Conservation (phyloP, 257 asterid genomes). For the Eustoma russellianum region DNA sequence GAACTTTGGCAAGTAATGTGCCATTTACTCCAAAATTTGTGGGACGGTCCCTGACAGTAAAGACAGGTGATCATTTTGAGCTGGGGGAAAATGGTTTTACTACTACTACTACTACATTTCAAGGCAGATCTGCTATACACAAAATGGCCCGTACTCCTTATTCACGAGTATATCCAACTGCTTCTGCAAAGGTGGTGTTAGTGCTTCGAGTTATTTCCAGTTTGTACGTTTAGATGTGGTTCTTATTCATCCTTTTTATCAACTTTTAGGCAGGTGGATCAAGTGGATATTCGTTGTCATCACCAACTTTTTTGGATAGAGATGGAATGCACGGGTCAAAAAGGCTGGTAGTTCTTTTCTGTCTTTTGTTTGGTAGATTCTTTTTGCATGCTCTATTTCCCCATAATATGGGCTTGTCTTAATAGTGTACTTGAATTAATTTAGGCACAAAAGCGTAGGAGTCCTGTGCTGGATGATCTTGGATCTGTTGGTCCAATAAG, state of each 20-base stretch:
- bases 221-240: background rate
- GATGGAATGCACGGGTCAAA: conserved; percentile 30
- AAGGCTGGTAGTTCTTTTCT: conserved; percentile 27
- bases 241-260: background rate
- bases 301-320: conserved; percentile 27
- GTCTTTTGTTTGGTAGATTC: background rate
- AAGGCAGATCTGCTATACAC: conserved; percentile 79
- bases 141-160: conserved; percentile 93
- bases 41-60: conserved; percentile 20
- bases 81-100: conserved; percentile 49
- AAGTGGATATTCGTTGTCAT: conserved; percentile 31
- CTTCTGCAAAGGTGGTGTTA: conserved; percentile 40
- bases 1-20: conserved; percentile 23
- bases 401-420: conserved; percentile 7
- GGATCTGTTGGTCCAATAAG: conserved; percentile 72
- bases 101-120: conserved; percentile 63
- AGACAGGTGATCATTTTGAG: conserved; percentile 19
- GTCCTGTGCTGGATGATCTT: conserved; percentile 60
- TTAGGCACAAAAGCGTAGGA: conserved; percentile 76
- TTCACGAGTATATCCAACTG: conserved; percentile 48
- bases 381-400: background rate
- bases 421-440: conserved; percentile 8
- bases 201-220: background rate
- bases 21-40: conserved; percentile 42
- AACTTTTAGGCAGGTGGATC: conserved; percentile 44